Evolutionary conservation across 116 monocot genomes (phyloP), one percentile per base, ranked within the genome.

Genomic region (Phalaenopsis hybrid): DNA sequence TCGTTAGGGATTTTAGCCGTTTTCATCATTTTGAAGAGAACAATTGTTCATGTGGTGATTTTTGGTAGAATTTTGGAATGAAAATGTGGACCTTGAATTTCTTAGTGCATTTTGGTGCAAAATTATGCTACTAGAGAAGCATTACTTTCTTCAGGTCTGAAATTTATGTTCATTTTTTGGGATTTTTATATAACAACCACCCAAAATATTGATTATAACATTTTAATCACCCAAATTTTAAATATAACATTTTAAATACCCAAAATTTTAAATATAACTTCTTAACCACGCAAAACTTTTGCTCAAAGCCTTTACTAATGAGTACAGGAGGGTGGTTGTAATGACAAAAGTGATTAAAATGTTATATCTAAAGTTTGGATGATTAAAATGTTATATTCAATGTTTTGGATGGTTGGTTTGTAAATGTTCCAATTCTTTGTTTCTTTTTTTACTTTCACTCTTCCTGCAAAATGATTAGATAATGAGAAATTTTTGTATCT

Each of bases 1-100:
- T 95, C 51, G 93, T 93, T 34, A 92, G 95, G 82, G 93, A 91
- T 72, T 81, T 81, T 10, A 95, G 86, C 45, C 80, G 95, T 6
- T 95, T 95, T 81, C 95, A 95, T 79, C 89, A 93, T 86, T 95
- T 95, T 31, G 88, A 85, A 77, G 10, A 8, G 48, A 6, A 5
- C 10, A 33, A 33, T 9, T 95, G 95, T 86, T 92, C 95, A 20
- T 95, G 95, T 77, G 88, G 88, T 6, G 95, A 95, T 72, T 91
- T 85, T 81, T 93, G 93, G 93, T 93, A 83, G 85, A 18, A 17
- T 69, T 45, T 10, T 1, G 49, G 84, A 61, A 81, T 86, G 84
- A 83, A 83, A 85, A 68, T 68, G 68, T 10, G 9, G 31, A 28
- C 31, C 68, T 68, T 68, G 68, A 68, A 70, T 41, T 70, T 70